Percentiles rank a stretch among this genome's conserved stretches.
These are phyloP conservation scores for Albatrellus ellisii DNA, from an alignment of 768 basidiomycete species.

Conservation along the genomic window DNA sequence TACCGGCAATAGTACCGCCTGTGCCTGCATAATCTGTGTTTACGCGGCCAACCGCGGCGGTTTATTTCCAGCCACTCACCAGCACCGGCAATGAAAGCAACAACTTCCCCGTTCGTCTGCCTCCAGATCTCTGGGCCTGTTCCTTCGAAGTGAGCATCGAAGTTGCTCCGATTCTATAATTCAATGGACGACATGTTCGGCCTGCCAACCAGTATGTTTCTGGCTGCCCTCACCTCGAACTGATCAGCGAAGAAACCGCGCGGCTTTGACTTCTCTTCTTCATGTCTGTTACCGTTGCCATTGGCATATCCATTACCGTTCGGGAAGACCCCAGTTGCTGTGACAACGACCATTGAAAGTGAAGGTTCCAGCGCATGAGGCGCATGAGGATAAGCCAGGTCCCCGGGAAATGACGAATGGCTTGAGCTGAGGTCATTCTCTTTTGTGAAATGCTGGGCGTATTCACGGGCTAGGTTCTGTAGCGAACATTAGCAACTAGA, in stretches of 20 bases:
- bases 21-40: constrained; percentile 43
- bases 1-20: constrained; percentile 88
- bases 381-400: constrained; percentile 8
- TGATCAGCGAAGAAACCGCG: constrained; percentile 94
- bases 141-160: constrained; percentile 74
- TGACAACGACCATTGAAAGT: constrained; percentile 38
- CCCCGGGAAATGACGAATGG: background rate
- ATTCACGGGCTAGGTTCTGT: constrained; percentile 79
- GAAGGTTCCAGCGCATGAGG: constrained; percentile 21
- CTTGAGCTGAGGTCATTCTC: constrained; percentile 18
- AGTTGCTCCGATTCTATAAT: constrained; percentile 74
- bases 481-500: background rate
- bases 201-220: background rate
- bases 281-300: constrained; percentile 17
- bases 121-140: constrained; percentile 95
- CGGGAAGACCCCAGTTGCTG: constrained; percentile 27
- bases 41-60: background rate
- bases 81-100: constrained; percentile 86
- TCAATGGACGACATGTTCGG: background rate
- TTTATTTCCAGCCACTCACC: constrained; percentile 28
- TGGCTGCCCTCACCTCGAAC: constrained; percentile 47
- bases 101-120: constrained; percentile 71
- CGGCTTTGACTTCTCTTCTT: constrained; percentile 36
- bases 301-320: constrained; percentile 18
- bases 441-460: constrained; percentile 62